phyloP scores from a whole-genome alignment of 2,329 filamentous ascomycete species.

The Chaetoscypha palmicola region DNA sequence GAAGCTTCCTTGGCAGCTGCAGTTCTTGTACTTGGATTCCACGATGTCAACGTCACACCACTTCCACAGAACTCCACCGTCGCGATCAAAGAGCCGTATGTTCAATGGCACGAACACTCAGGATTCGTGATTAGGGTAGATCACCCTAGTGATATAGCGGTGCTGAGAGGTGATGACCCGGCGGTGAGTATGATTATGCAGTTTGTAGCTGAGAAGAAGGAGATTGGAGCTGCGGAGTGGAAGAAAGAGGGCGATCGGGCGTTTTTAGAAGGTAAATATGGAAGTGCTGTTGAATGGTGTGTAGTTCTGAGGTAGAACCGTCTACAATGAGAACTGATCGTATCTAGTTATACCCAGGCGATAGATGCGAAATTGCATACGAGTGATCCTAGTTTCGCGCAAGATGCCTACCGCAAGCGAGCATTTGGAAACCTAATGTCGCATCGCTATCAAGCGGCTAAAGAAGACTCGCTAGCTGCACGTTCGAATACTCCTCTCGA shows the following conservation, averaged over 20 bases:
- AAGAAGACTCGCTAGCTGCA: conserved; percentile 13
- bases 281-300: conserved; percentile 15
- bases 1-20: conserved; percentile 10
- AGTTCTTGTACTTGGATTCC: conserved; percentile 10
- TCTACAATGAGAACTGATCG: too few species aligned
- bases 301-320: background rate
- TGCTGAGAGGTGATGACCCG: conserved; percentile 17
- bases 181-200: conserved; percentile 18
- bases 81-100: conserved; percentile 18
- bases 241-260: conserved; percentile 15
- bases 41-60: conserved; percentile 6
- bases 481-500: conserved; percentile 8
- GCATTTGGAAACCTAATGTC: conserved; percentile 15
- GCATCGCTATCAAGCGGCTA: conserved; percentile 9
- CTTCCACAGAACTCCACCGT: conserved; percentile 18
- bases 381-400: background rate
- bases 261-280: conserved; percentile 13
- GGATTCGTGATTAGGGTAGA: conserved; percentile 15
- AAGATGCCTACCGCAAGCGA: conserved; percentile 11
- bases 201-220: conserved; percentile 11
- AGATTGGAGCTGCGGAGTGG: conserved; percentile 12
- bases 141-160: conserved; percentile 19
- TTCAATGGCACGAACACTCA: conserved; percentile 10
- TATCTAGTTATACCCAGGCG: conserved; percentile 14
- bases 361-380: conserved; percentile 4